phyloP scores from a whole-genome alignment of 2,329 filamentous ascomycete genomes.

The Geosmithia flava region DNA sequence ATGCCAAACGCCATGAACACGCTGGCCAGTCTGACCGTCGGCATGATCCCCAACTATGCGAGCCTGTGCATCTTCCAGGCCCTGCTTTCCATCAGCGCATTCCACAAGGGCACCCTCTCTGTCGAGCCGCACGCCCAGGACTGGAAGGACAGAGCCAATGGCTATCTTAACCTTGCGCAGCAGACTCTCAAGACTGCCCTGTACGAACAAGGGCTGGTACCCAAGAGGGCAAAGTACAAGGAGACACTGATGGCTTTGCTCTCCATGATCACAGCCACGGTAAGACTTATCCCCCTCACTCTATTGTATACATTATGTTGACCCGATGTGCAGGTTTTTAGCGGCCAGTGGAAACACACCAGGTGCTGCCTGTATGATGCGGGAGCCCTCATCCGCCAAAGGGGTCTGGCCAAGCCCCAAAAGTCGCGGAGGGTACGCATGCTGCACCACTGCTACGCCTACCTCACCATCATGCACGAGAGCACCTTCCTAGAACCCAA shows the following conservation, averaged over 20 bases:
- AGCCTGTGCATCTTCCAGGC: conserved; percentile 22
- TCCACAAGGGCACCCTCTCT: conserved; percentile 11
- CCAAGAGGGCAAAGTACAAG: conserved; percentile 25
- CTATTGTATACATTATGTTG: not conserved
- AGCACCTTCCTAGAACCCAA: conserved; percentile 14
- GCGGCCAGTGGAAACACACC: conserved; percentile 10
- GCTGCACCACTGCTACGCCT: conserved; percentile 28
- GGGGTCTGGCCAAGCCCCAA: conserved; percentile 16
- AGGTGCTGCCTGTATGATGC: conserved; percentile 24
- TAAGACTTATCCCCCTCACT: conserved; percentile 12
- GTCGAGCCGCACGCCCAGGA: conserved; percentile 16
- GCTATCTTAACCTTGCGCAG: conserved; percentile 1
- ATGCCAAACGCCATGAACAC: conserved; percentile 21
- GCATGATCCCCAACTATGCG: conserved; percentile 18
- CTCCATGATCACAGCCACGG: conserved; percentile 22
- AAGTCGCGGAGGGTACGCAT: conserved; percentile 27
- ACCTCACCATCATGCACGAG: conserved; percentile 24
- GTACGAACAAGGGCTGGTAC: conserved; percentile 15
- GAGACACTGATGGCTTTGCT: conserved; percentile 25
- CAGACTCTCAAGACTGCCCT: conserved; percentile 13
- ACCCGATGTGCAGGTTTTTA: not conserved
- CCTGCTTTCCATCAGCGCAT: conserved; percentile 23
- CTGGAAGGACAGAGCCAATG: conserved; percentile 10
- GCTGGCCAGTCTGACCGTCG: conserved; percentile 21
- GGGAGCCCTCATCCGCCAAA: conserved; percentile 23